Conservation (phyloP, 2,329 filamentous ascomycete species). For the Trichothecium roseum region DNA sequence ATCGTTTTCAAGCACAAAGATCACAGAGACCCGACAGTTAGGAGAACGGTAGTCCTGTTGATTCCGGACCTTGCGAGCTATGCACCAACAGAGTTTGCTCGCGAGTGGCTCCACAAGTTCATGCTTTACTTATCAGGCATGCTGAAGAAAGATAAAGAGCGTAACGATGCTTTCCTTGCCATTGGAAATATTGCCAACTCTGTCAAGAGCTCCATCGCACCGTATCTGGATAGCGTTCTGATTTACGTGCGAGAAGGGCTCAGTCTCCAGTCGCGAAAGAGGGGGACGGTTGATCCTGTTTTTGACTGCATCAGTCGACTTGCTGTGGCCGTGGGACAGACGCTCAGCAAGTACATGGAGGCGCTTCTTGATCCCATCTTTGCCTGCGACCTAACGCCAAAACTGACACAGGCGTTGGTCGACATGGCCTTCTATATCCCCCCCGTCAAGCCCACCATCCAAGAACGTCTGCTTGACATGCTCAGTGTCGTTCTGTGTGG, state of each 20-base stretch:
- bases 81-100: slow-evolving; percentile 80
- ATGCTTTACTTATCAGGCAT: slow-evolving; percentile 94
- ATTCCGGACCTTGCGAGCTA: slow-evolving; percentile 92
- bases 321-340: slow-evolving; percentile 89
- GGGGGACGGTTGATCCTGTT: slow-evolving; percentile 63
- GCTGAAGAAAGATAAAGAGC: slow-evolving; percentile 88
- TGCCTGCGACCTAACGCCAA: slow-evolving; percentile 86
- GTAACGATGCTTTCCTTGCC: slow-evolving; percentile 87
- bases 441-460: slow-evolving; percentile 83
- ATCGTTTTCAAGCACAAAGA: slow-evolving; percentile 89
- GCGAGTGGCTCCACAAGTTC: slow-evolving; percentile 82
- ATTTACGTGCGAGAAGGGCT: slow-evolving; percentile 89
- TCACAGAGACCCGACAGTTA: slow-evolving; percentile 77
- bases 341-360: slow-evolving; percentile 97
- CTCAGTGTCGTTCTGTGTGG: slow-evolving; percentile 89
- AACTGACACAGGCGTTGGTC: slow-evolving; percentile 87
- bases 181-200: slow-evolving; percentile 96
- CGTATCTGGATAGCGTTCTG: slow-evolving; percentile 88
- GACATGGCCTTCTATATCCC: slow-evolving; percentile 99
- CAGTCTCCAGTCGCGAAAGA: slow-evolving; percentile 62
- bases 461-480: slow-evolving; percentile 89
- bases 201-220: slow-evolving; percentile 87
- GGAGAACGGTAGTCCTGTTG: slow-evolving; percentile 79
- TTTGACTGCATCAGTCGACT: slow-evolving; percentile 98
- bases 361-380: slow-evolving; percentile 92